Percentiles rank a stretch among this genome's conserved stretches.
phyloP scores from a whole-genome alignment of 139 green algal genomes.

The Tetraselmis chui region DNA sequence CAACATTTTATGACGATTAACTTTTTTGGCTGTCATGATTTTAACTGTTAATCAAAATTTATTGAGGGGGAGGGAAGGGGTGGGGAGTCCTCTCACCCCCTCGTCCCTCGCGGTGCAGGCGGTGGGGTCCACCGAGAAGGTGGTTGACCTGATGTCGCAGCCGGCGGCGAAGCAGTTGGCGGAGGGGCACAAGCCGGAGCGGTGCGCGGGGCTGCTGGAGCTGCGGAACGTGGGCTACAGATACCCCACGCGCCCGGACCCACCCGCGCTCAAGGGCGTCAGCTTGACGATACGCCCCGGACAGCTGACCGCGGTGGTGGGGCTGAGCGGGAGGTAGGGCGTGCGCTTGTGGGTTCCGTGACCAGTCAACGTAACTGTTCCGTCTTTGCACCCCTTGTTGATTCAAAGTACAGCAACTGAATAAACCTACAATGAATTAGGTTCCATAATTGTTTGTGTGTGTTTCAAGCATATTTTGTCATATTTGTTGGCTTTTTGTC shows the following conservation, averaged over 20 bases:
- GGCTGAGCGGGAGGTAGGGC: constrained; percentile 49
- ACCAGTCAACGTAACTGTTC: too few relatives aligned
- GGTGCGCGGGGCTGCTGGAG: constrained; percentile 44
- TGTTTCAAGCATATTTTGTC: too few relatives aligned
- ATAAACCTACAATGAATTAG: too few relatives aligned
- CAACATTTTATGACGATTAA: too few relatives aligned
- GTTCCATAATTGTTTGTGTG: too few relatives aligned
- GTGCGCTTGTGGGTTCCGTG: too few relatives aligned
- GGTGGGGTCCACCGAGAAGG: constrained; percentile 60
- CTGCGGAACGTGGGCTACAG: constrained; percentile 38
- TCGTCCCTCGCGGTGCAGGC: too few relatives aligned
- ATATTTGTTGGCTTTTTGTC: too few relatives aligned
- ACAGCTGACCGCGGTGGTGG: constrained; percentile 64
- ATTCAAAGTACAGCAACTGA: too few relatives aligned
- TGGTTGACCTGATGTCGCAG: constrained; percentile 53
- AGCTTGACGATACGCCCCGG: constrained; percentile 49
- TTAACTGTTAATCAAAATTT: too few relatives aligned
- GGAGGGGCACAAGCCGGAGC: constrained; percentile 13
- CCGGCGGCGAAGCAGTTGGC: constrained; percentile 50
- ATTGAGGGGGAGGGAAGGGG: background rate
- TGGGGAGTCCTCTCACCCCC: constrained; percentile 9
- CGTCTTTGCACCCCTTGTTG: too few relatives aligned
- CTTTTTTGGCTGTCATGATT: too few relatives aligned
- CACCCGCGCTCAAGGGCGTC: constrained; percentile 41
- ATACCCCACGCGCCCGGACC: constrained; percentile 40